phyloP scores from a whole-genome alignment of 2,329 filamentous ascomycete genomes.

The Aspergillus aculeatus region DNA sequence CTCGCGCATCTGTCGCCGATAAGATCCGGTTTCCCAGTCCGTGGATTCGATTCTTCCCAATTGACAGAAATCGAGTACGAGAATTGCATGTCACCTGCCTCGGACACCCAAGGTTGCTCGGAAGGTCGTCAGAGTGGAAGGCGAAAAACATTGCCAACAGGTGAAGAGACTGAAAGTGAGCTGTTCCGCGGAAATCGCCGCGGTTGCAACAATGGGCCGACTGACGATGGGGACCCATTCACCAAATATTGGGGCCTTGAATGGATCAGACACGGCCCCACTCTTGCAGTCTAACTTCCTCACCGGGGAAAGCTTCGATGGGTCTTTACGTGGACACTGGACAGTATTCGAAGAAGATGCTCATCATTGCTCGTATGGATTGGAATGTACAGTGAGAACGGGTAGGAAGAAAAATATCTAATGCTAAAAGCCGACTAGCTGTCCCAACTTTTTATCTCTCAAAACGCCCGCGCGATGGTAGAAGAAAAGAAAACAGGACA shows the following conservation, averaged over 20 bases:
- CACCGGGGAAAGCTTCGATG: not conserved
- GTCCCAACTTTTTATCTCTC: slow-evolving; percentile 13
- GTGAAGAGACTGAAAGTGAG: not conserved
- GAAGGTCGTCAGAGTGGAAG: no score
- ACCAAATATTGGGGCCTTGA: not conserved
- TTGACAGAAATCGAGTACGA: not conserved
- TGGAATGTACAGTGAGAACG: slow-evolving; percentile 2
- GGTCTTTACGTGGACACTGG: not conserved
- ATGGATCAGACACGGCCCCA: not conserved
- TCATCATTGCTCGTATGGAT: slow-evolving; percentile 19
- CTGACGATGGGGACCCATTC: not conserved
- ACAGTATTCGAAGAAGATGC: not conserved
- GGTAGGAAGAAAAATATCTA: not conserved
- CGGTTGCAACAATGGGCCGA: no score
- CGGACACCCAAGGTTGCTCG: not conserved
- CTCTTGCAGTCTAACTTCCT: not conserved
- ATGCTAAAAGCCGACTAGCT: not conserved
- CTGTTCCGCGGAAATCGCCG: not conserved
- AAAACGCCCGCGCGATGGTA: slow-evolving; percentile 9
- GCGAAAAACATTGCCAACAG: not conserved
- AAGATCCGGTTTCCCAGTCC: not conserved
- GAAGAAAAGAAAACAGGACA: slow-evolving; percentile 1
- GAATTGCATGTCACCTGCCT: not conserved
- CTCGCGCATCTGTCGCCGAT: not conserved
- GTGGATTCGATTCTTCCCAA: not conserved